These are phyloP conservation scores for Blastomyces parvus DNA, from an alignment of 2,329 filamentous ascomycete genomes.

Conservation along the genomic window DNA sequence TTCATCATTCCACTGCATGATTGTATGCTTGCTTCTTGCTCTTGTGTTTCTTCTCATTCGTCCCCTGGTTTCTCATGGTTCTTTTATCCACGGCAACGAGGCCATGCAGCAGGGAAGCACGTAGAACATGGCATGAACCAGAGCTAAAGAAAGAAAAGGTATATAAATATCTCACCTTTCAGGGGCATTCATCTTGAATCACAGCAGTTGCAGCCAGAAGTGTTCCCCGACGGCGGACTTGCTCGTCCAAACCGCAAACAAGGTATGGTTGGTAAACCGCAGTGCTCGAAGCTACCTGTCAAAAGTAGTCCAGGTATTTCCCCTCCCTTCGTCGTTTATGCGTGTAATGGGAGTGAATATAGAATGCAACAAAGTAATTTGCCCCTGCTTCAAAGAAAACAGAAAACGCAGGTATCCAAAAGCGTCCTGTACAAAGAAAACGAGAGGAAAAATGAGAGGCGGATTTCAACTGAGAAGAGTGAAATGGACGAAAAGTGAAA, in stretches of 20 bases:
- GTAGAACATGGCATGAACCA: no score
- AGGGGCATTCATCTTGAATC: slow-evolving; percentile 44
- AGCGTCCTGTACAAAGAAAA: no score
- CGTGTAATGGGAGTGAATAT: background rate
- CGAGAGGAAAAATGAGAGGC: no score
- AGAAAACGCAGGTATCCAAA: background rate
- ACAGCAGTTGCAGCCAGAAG: background rate
- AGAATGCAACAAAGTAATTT: background rate
- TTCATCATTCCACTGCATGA: background rate
- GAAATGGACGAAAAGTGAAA: no score
- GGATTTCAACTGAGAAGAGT: no score
- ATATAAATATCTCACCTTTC: slow-evolving; percentile 37
- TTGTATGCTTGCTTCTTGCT: background rate
- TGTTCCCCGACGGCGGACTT: background rate
- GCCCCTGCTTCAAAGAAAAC: background rate
- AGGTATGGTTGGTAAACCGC: background rate
- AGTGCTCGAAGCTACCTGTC: background rate
- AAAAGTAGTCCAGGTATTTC: background rate
- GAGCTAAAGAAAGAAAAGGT: background rate
- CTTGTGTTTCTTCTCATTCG: background rate
- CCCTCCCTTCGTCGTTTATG: background rate
- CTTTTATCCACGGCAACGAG: background rate
- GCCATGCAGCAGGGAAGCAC: background rate
- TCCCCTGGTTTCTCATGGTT: background rate
- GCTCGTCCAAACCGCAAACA: background rate